A percentile compares a stretch with the other conserved stretches of the same genome.
phyloP scores from a whole-genome alignment of 768 basidiomycete species.

The Boletus edulis region DNA sequence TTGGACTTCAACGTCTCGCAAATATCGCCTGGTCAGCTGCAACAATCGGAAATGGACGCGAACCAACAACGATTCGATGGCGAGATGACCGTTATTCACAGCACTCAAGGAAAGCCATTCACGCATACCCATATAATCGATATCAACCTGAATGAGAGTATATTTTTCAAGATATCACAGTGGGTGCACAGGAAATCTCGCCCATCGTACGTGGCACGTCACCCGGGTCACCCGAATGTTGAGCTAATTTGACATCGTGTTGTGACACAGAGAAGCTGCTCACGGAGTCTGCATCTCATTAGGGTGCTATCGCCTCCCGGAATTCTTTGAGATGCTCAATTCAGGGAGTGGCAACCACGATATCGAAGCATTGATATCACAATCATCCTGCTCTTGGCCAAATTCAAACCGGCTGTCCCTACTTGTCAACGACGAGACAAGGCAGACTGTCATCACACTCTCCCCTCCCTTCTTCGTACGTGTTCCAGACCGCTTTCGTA shows the following conservation, averaged over 20 bases:
- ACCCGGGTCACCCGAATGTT: background rate
- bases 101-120: conserved; percentile 18
- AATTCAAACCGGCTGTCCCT: conserved; percentile 21
- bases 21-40: background rate
- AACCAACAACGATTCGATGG: conserved; percentile 10
- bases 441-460: conserved; percentile 15
- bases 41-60: background rate
- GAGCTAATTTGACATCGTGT: background rate
- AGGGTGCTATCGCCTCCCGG: conserved; percentile 39
- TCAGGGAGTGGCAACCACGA: conserved; percentile 11
- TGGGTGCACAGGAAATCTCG: conserved; percentile 37
- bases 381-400: conserved; percentile 45
- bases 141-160: conserved; percentile 29
- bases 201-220: conserved; percentile 30
- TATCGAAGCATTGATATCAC: conserved; percentile 21
- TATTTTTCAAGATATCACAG: conserved; percentile 26
- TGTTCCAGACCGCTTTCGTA: conserved; percentile 22
- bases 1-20: conserved; percentile 16
- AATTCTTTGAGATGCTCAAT: conserved; percentile 17
- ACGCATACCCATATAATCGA: conserved; percentile 19
- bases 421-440: conserved; percentile 4
- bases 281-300: conserved; percentile 44
- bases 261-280: conserved; percentile 30
- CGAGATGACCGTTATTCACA: conserved; percentile 20
- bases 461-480: conserved; percentile 34